Evolutionary conservation across 2,329 filamentous ascomycete genomes (phyloP), one percentile per base, ranked within the genome.

Genomic region (Trichophyton rubrum): DNA sequence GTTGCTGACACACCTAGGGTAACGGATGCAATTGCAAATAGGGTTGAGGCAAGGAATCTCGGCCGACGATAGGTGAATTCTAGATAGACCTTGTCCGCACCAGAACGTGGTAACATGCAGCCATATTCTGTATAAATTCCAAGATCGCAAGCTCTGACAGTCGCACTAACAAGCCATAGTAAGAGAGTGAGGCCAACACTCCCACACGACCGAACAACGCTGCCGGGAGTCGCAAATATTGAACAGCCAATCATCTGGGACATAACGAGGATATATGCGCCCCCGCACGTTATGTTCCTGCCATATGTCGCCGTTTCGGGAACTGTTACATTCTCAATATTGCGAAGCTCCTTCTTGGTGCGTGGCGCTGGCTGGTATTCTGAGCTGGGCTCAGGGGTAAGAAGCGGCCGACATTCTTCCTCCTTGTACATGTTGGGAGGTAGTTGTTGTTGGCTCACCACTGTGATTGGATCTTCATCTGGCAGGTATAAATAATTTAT

Each of bases 221-320:
- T 79, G 0, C 83, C 85, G 0, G 85, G 86, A 0, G 85, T 88
- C 0, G 86, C 85, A 67, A 89, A 89, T 64, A 89, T 87, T 27
- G 85, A 86, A 66, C 80, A 85, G 11, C 85, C 85, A 33, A 88
- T 84, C 4, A 88, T 84, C 11, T 85, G 79, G 4, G 83, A 86
- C 27, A 88, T 84, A 6, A 86, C 82, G 20, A 88, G 76, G 60
- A 88, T 84, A 68, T 85, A 87, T 1, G 83, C 82, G 65, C 81
- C 84, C 27, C 77, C 75, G 83, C 84, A 86, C 61, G 74, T 80
- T 57, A 88, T 78, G 15, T 77, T 84, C 20, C 85, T 78, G 1
- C 83, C 84, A 22, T 79, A 72, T 0, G 78, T 76, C 0, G 82
- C 81, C 0, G 82, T 81, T 65, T 85, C 83, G 1, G 80, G 83